phyloP scores from a whole-genome alignment of 192 early-diverging fungal species.

The Cetraspora pellucida region DNA sequence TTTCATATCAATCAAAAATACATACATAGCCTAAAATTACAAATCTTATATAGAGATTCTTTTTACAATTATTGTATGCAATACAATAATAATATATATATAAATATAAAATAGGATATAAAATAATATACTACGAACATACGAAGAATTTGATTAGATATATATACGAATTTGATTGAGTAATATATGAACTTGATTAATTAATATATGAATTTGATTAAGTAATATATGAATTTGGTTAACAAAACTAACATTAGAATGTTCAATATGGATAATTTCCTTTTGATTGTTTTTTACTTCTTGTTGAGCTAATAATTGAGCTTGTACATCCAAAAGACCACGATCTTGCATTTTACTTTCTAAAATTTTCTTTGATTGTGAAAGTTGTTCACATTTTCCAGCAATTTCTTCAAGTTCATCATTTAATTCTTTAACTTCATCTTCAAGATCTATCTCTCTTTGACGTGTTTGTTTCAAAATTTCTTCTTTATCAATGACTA shows the following conservation, averaged over 20 bases:
- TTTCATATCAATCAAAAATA: no score
- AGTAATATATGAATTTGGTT: no score
- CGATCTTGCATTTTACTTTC: slow-evolving; percentile 41
- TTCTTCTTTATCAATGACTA: slow-evolving; percentile 81
- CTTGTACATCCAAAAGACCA: slow-evolving; percentile 52
- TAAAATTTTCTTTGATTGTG: slow-evolving; percentile 47
- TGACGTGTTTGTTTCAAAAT: slow-evolving; percentile 82
- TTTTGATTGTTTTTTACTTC: slow-evolving; percentile 54
- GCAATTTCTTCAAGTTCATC: slow-evolving; percentile 69
- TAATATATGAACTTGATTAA: no score
- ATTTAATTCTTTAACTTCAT: slow-evolving; percentile 61
- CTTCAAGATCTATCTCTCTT: slow-evolving; percentile 66
- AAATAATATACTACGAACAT: no score
- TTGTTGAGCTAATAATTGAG: slow-evolving; percentile 56
- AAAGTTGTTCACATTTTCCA: slow-evolving; percentile 59
- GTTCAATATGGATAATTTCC: slow-evolving; percentile 70
- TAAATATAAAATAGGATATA: no score
- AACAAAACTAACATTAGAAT: slow-evolving; percentile 38
- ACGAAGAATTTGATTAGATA: no score
- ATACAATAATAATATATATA: no score
- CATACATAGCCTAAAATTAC: no score
- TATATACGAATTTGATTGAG: no score
- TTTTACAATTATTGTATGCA: no score
- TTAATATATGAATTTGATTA: no score
- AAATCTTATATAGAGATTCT: no score